Evolutionary conservation across 2,329 filamentous ascomycete genomes (phyloP), one percentile per base, ranked within the genome.

Genomic region (Geosmithia flava): DNA sequence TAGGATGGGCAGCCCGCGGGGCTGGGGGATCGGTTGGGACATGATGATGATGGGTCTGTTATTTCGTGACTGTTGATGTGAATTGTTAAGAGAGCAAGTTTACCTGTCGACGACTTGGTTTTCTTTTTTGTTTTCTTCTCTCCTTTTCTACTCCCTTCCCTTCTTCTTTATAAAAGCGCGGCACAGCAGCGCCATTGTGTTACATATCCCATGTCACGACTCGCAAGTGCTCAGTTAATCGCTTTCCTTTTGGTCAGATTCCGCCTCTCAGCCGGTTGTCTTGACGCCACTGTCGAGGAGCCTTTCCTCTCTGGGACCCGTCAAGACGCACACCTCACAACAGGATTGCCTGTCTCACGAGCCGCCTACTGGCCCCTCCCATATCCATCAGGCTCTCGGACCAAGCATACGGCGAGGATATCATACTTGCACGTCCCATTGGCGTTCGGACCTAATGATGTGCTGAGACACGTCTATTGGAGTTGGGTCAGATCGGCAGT

Each of bases 1-100:
- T 13, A 67, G 48, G 23, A 67, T n/a, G 33, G 64, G 64, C 11
- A 66, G 42, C 5, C 62, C 62, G 6, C 56, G 55, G 0, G 64
- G 64, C 42, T 58, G 61, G 1, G 62, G 63, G 44, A 67, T 67
- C 3, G 63, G 59, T 6, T 57, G 55, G 27, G 63, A 45, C 64
- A 66, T 67, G 45, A 4, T 54, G n/a, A 27, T 30, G 23, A 37
- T 13, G 33, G 33, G 3, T 37, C 33, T 37, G 5, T 16, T 37
- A 6, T 37, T 37, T 13, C 33, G 33, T 37, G 15, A 4, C 23
- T 37, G 15, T 7, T 37, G 11, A 37, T 37, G 33, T 37, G 15
- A 37, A 37, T 37, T 6, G 33, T 13, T 11, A 13, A 37, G 33
- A 37, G 15, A 16, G 11, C 7, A 37, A 37, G 33, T 13, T 37